Evolutionary conservation across 768 basidiomycete genomes (phyloP).

Genomic region (Xerocomellus intermedius): DNA sequence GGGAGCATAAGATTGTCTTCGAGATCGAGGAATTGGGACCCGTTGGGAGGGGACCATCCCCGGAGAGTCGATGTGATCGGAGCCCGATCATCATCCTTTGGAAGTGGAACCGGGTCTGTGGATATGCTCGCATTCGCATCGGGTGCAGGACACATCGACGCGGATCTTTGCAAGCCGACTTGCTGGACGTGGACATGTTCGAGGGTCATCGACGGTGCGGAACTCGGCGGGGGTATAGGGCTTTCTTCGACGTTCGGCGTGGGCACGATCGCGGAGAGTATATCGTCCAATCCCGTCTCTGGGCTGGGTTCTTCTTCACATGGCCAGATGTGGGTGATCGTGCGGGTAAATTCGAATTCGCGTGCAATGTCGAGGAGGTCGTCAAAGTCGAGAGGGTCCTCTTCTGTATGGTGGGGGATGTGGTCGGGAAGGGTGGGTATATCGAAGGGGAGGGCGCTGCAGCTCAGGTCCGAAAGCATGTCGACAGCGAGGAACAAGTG

Average conservation of each 20-base stretch:
- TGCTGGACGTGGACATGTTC: background rate
- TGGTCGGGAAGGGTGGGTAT: background rate
- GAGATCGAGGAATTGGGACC: conserved; percentile 26
- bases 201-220: background rate
- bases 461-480: conserved; percentile 24
- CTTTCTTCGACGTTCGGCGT: conserved; percentile 2
- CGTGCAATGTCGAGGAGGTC: conserved; percentile 30
- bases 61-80: conserved; percentile 8
- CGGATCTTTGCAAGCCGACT: background rate
- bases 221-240: background rate
- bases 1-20: conserved; percentile 15
- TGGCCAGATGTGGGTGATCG: conserved; percentile 22
- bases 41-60: conserved; percentile 29
- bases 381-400: conserved; percentile 17
- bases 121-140: background rate
- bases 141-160: background rate
- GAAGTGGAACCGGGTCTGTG: background rate
- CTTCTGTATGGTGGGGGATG: background rate
- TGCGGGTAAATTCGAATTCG: conserved; percentile 28
- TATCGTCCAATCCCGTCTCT: conserved; percentile 19
- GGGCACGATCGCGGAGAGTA: conserved; percentile 13
- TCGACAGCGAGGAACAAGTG: conserved; percentile 10
- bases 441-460: conserved; percentile 3
- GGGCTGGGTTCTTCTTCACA: conserved; percentile 12
- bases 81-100: background rate